Evolutionary conservation across 2,329 filamentous ascomycete genomes (phyloP).

Genomic region (Trichoderma lentiforme): DNA sequence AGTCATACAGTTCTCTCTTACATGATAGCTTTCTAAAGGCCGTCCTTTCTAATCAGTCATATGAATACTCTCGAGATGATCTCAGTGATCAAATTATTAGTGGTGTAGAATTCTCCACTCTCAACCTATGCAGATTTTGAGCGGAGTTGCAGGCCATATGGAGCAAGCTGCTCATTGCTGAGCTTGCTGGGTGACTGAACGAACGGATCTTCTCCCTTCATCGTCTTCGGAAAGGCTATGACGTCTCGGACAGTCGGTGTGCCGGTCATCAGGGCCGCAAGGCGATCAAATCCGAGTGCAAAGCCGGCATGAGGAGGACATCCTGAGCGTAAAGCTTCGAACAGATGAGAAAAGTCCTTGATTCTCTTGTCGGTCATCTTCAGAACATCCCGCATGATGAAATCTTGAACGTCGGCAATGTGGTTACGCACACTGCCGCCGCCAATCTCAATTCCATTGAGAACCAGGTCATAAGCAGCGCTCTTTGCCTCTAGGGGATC

Average conservation of each 20-base stretch:
- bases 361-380: slow-evolving; percentile 70
- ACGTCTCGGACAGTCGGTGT: slow-evolving; percentile 82
- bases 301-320: slow-evolving; percentile 95
- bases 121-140: neutral
- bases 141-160: slow-evolving; percentile 43
- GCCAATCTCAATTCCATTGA: slow-evolving; percentile 92
- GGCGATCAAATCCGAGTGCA: slow-evolving; percentile 84
- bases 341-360: slow-evolving; percentile 78
- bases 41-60: neutral
- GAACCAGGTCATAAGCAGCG: slow-evolving; percentile 92
- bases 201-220: slow-evolving; percentile 81
- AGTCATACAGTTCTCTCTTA: neutral
- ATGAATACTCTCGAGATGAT: neutral
- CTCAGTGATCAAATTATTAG: neutral
- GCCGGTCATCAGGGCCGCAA: slow-evolving; percentile 76
- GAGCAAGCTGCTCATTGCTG: slow-evolving; percentile 52
- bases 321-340: slow-evolving; percentile 76
- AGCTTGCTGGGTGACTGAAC: slow-evolving; percentile 73
- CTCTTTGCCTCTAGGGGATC: slow-evolving; percentile 71
- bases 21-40: neutral
- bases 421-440: slow-evolving; percentile 94
- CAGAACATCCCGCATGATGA: slow-evolving; percentile 78
- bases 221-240: slow-evolving; percentile 94
- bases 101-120: neutral
- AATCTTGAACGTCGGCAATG: slow-evolving; percentile 75